phyloP scores from a whole-genome alignment of 1,284 basidiomycete species.

The Paramarasmius palmivorus region DNA sequence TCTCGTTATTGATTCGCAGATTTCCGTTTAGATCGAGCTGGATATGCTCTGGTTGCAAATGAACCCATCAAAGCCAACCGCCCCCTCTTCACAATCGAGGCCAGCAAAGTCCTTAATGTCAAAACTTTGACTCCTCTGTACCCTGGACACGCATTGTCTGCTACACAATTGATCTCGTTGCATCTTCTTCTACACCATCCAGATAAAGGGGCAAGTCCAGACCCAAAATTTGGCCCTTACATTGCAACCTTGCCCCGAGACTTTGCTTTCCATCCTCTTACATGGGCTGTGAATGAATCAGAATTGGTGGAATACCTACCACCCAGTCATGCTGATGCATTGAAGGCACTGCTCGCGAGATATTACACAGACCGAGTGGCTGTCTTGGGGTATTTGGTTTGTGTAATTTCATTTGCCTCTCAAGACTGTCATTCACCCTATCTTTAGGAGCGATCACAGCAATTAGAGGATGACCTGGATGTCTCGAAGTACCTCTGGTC shows the following conservation, averaged over 20 bases:
- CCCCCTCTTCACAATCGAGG: slow-evolving; percentile 68
- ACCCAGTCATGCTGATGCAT: slow-evolving; percentile 43
- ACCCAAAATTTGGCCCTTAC: slow-evolving; percentile 73
- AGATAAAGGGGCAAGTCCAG: slow-evolving; percentile 25
- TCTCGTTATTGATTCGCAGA: background rate
- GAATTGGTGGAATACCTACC: slow-evolving; percentile 49
- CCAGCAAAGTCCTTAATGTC: slow-evolving; percentile 68
- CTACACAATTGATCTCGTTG: slow-evolving; percentile 60
- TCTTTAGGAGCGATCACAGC: background rate
- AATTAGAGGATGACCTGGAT: slow-evolving; percentile 20
- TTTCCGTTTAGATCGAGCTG: slow-evolving; percentile 36
- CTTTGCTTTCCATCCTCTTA: slow-evolving; percentile 76
- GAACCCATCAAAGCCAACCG: slow-evolving; percentile 39
- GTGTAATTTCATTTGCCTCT: background rate
- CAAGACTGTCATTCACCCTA: background rate
- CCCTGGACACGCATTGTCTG: slow-evolving; percentile 47
- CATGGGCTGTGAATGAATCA: slow-evolving; percentile 54
- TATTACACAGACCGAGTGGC: slow-evolving; percentile 63
- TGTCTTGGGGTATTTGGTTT: slow-evolving; percentile 50
- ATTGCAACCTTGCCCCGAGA: slow-evolving; percentile 69
- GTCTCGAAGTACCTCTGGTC: slow-evolving; percentile 71
- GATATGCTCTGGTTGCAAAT: slow-evolving; percentile 69
- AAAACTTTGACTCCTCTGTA: slow-evolving; percentile 61
- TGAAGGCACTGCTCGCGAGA: slow-evolving; percentile 48
- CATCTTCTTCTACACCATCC: slow-evolving; percentile 62